These are phyloP conservation scores for Apophysomyces elegans DNA, from an alignment of 371 early-diverging fungal species.

Conservation along the genomic window DNA sequence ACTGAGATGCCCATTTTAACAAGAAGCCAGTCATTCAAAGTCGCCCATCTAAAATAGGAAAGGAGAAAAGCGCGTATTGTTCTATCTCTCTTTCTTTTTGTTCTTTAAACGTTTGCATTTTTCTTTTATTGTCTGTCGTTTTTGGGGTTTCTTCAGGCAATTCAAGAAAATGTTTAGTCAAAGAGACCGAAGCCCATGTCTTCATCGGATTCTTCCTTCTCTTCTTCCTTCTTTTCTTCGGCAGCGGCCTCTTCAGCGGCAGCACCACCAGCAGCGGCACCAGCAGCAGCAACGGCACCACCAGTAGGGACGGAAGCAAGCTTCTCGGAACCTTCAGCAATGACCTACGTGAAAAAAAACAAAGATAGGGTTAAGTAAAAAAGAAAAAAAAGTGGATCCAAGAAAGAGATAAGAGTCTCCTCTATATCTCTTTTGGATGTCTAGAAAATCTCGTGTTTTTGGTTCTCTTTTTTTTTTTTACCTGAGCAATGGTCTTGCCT, in stretches of 20 bases:
- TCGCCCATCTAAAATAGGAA: too few species aligned
- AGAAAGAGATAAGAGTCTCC: too few species aligned
- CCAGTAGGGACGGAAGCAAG: conserved; percentile 57
- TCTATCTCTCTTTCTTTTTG: neutral
- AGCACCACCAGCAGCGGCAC: conserved; percentile 38
- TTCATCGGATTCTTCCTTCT: conserved; percentile 90
- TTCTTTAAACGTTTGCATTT: neutral
- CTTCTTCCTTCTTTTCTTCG: conserved; percentile 64
- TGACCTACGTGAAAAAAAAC: conserved; percentile 34
- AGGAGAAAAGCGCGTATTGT: too few species aligned
- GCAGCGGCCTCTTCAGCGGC: conserved; percentile 47
- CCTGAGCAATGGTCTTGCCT: conserved; percentile 85
- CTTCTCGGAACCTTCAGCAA: conserved; percentile 76
- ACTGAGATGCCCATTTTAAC: too few species aligned
- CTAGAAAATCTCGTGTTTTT: neutral
- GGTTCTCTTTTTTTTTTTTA: conserved; percentile 17
- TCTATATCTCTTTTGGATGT: too few species aligned
- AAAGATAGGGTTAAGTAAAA: too few species aligned
- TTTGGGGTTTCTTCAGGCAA: neutral
- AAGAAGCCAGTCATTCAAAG: too few species aligned
- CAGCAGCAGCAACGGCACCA: conserved; percentile 35
- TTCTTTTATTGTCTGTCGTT: neutral
- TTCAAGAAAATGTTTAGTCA: conserved; percentile 18
- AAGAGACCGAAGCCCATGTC: conserved; percentile 82
- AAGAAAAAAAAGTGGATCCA: too few species aligned